A percentile compares a stretch with the other conserved stretches of the same genome.
These are phyloP conservation scores for Paragyromitra xinjiangensis DNA, from an alignment of 495 filamentous ascomycete species.

Conservation along the genomic window DNA sequence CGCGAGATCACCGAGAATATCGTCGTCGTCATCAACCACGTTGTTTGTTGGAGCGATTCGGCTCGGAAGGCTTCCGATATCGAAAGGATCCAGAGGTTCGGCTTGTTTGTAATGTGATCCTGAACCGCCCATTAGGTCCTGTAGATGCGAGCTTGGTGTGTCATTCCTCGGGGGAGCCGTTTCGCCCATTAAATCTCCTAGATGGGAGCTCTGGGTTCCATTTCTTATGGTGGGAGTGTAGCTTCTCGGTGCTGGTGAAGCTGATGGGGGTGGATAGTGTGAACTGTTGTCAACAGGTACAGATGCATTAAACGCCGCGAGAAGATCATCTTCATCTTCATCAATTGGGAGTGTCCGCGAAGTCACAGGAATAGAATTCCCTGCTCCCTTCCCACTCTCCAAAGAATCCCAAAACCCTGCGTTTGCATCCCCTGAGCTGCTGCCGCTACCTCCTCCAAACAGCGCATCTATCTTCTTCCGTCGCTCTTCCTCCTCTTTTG, in stretches of 20 bases:
- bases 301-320: constrained; percentile 68
- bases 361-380: background rate
- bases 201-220: constrained; percentile 44
- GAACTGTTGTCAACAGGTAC: constrained; percentile 70
- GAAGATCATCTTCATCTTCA: constrained; percentile 66
- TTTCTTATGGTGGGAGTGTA: constrained; percentile 46
- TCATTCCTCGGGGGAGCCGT: constrained; percentile 52
- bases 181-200: constrained; percentile 27
- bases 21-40: constrained; percentile 70
- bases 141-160: constrained; percentile 42
- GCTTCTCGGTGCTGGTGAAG: constrained; percentile 15
- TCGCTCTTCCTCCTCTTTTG: constrained; percentile 76
- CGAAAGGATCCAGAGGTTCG: constrained; percentile 85
- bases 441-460: constrained; percentile 70
- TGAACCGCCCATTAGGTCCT: constrained; percentile 32
- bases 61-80: constrained; percentile 70
- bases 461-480: constrained; percentile 73
- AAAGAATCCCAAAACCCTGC: constrained; percentile 53
- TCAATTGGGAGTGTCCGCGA: constrained; percentile 18
- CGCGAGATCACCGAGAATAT: constrained; percentile 85
- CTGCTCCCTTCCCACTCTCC: constrained; percentile 34
- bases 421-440: constrained; percentile 28
- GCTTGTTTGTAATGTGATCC: constrained; percentile 39
- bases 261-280: constrained; percentile 66
- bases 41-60: constrained; percentile 15